Evolutionary conservation across 2,329 filamentous ascomycete species (phyloP), one percentile per base, ranked within the genome.

Genomic region (Colletotrichum melonis): DNA sequence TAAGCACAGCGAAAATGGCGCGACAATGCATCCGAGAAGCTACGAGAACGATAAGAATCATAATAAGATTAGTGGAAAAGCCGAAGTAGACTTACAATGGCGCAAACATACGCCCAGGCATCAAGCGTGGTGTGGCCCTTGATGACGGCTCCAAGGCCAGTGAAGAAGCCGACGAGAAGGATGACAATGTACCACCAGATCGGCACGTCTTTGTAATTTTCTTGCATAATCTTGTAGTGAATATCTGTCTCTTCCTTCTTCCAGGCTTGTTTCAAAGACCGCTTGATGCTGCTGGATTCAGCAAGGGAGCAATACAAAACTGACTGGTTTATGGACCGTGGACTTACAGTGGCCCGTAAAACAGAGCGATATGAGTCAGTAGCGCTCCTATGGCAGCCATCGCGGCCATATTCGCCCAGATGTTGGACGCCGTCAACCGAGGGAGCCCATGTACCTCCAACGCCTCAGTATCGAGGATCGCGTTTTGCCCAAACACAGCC

Each of bases 341-440:
- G 1, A 49, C 71, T 70, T 65, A 73, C 71, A 73, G 46, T 9
- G 67, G 56, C 5, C 67, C 67, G 8, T 73, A 71, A 26, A 71
- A 86, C 1, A 85, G 78, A 3, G 82, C 74, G 69, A 88, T 83
- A 69, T 88, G 84, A 3, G 82, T 73, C 14, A 73, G 62, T 35
- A 73, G 62, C 6, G 71, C 71, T 2, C 71, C 80, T 22, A 89
- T 78, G 0, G 84, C 83, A 2, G 87, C 86, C 4, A 86, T 87
- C 28, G 86, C 79, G 3, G 82, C 85, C 75, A 86, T 81, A 74
- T 88, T 88, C 4, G 81, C 81, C 2, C 82, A 82, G 38, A 88
- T 78, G 16, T 69, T 84, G 82, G 7, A 79, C 69, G 14, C 82
- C 77, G 69, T 87, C 81, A n/a, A 81, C 78, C 0, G 81, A 77